Conservation (phyloP, 169 alveolate genomes). For the Blepharisma undulans region DNA sequence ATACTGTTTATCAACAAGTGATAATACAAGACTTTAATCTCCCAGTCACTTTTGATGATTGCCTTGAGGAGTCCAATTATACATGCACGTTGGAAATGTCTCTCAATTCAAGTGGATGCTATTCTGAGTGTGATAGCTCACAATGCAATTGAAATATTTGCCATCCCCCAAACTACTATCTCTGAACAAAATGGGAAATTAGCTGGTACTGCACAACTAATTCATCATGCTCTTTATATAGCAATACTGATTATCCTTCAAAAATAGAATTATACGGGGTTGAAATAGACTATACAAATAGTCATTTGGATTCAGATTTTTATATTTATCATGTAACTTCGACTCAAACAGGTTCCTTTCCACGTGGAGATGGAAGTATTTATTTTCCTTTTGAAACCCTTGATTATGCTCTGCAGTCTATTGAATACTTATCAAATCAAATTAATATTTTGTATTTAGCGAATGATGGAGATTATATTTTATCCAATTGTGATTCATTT, state of each 20-base stretch:
- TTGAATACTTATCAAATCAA: not conserved
- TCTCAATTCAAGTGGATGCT: not conserved
- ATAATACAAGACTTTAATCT: too few relatives aligned
- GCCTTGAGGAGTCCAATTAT: not conserved
- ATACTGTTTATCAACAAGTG: not conserved
- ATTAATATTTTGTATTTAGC: not conserved
- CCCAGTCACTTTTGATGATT: not conserved
- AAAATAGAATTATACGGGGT: not conserved
- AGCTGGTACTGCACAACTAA: not conserved
- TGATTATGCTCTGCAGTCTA: not conserved
- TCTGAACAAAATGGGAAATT: not conserved
- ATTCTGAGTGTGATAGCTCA: not conserved
- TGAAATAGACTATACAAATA: not conserved
- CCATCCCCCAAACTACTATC: not conserved
- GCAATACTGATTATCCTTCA: not conserved
- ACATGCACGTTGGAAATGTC: not conserved
- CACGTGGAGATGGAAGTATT: not conserved
- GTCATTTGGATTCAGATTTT: not conserved
- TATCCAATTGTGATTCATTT: not conserved
- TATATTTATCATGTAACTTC: not conserved
- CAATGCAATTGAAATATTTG: not conserved
- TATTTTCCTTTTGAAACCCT: not conserved
- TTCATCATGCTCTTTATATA: not conserved
- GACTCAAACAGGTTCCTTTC: not conserved
- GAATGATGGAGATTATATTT: not conserved